Conservation (phyloP, 2,329 filamentous ascomycete species). For the Botryotinia calthae region DNA sequence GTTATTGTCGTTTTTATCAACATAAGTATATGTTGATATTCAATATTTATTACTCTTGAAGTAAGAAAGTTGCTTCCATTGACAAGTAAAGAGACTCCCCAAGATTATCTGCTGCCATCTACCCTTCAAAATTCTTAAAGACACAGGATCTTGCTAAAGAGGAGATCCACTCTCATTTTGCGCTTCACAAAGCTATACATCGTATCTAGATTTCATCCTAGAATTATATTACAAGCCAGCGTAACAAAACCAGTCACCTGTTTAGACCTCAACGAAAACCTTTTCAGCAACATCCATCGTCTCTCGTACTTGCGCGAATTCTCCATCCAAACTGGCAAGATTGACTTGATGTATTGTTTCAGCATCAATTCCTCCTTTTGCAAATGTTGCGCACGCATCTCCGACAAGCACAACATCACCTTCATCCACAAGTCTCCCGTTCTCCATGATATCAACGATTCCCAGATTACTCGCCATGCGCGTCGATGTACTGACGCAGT, state of each 20-base stretch:
- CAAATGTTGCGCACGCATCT: slow-evolving; percentile 8
- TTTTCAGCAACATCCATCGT: neutral
- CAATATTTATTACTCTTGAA: neutral
- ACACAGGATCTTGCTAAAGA: neutral
- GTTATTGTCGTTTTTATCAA: neutral
- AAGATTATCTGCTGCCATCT: neutral
- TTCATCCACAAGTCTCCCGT: neutral
- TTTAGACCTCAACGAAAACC: neutral
- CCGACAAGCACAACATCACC: slow-evolving; percentile 1
- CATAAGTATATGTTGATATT: neutral
- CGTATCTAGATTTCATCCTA: neutral
- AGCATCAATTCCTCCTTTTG: neutral
- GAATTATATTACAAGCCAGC: neutral
- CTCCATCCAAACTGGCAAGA: slow-evolving; percentile 5
- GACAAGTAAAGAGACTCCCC: neutral
- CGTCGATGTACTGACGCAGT: neutral
- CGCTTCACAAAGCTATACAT: neutral
- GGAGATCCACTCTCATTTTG: neutral
- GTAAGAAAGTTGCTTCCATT: neutral
- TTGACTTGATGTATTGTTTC: slow-evolving; percentile 9
- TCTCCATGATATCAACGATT: slow-evolving; percentile 5
- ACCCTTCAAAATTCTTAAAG: neutral
- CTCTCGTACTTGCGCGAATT: neutral
- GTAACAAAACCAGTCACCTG: neutral
- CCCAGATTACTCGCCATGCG: slow-evolving; percentile 5